Percentiles rank a stretch among this genome's conserved stretches.
Conservation (phyloP, 768 basidiomycete species). For the Naganishia friedmannii region DNA sequence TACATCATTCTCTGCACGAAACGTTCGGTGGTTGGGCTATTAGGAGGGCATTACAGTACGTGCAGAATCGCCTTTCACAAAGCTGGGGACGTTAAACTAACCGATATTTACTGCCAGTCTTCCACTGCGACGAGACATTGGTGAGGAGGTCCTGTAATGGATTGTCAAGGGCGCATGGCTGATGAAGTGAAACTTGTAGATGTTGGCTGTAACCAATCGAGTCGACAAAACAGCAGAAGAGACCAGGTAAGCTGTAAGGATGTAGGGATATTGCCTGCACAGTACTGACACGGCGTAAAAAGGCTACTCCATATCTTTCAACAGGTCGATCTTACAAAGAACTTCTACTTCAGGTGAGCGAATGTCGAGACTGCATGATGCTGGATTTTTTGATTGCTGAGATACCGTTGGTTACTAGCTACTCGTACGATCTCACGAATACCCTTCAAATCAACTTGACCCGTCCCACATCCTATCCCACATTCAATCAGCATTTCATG, state of each 20-base stretch:
- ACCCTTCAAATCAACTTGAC: constrained; percentile 89
- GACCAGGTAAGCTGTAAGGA: constrained; percentile 55
- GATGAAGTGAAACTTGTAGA: constrained; percentile 29
- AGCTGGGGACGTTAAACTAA: background rate
- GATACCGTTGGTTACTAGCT: constrained; percentile 57
- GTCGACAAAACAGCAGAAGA: constrained; percentile 85
- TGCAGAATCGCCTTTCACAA: background rate
- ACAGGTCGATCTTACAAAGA: constrained; percentile 96
- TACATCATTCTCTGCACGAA: constrained; percentile 89
- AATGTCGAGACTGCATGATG: background rate
- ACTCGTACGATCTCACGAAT: constrained; percentile 96
- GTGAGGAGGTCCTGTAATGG: constrained; percentile 56
- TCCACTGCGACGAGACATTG: constrained; percentile 89
- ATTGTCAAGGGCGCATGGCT: background rate
- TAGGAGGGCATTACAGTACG: constrained; percentile 81
- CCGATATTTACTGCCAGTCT: constrained; percentile 55
- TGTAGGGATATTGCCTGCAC: background rate
- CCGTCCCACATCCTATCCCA: constrained; percentile 54
- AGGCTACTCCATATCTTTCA: constrained; percentile 84
- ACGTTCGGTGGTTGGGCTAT: constrained; percentile 82
- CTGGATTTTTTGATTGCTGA: too few relatives aligned
- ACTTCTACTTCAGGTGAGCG: constrained; percentile 90
- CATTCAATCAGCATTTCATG: constrained; percentile 80
- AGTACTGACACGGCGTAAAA: background rate
- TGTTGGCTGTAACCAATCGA: constrained; percentile 71